phyloP scores from a whole-genome alignment of 371 early-diverging fungal genomes.

The Rhizopus delemar region DNA sequence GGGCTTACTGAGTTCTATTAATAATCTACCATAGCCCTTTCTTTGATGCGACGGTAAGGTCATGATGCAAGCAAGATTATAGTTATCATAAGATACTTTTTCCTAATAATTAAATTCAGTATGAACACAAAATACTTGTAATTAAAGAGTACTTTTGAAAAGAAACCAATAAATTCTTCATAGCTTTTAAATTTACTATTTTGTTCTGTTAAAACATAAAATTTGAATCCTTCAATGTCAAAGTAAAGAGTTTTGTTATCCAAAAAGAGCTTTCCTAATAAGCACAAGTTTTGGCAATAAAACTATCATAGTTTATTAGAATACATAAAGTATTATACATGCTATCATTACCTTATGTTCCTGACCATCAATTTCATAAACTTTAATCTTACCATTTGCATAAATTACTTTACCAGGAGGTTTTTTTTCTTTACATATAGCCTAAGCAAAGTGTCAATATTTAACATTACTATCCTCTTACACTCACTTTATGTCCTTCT shows the following conservation, averaged over 20 bases:
- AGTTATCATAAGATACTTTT: constrained; percentile 73
- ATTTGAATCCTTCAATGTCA: constrained; percentile 97
- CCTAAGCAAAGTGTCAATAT: constrained; percentile 17
- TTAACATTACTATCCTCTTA: not conserved
- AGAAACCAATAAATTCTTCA: constrained; percentile 67
- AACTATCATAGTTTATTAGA: constrained; percentile 40
- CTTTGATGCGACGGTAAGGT: constrained; percentile 85
- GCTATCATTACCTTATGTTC: constrained; percentile 67
- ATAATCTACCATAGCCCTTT: constrained; percentile 80
- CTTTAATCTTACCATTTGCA: constrained; percentile 69
- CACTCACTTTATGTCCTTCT: constrained; percentile 55
- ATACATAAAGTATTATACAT: constrained; percentile 22
- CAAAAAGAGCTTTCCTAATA: constrained; percentile 93
- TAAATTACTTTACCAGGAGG: constrained; percentile 94
- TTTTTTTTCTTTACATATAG: constrained; percentile 60
- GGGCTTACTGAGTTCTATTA: constrained; percentile 82
- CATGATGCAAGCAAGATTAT: constrained; percentile 88
- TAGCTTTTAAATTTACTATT: constrained; percentile 39
- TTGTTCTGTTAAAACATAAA: constrained; percentile 88
- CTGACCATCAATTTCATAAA: constrained; percentile 93
- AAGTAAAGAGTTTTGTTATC: constrained; percentile 99
- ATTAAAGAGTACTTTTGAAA: constrained; percentile 49
- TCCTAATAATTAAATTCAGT: constrained; percentile 27
- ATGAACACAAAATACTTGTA: too few relatives aligned
- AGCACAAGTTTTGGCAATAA: constrained; percentile 95